These are phyloP conservation scores for Parastagonospora nodorum DNA, from an alignment of 2,329 filamentous ascomycete genomes.

Conservation along the genomic window DNA sequence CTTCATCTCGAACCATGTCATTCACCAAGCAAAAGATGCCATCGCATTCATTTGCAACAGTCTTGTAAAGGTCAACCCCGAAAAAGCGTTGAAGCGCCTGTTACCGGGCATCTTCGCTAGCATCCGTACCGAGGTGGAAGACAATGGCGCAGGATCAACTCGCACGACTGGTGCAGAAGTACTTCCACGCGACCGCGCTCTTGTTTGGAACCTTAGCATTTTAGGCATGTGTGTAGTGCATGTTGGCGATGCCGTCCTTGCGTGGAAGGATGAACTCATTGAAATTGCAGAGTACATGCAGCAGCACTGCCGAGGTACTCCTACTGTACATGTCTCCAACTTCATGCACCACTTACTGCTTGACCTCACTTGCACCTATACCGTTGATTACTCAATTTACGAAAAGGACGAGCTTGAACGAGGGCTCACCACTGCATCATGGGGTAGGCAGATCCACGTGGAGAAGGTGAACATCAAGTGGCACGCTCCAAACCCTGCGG, in stretches of 20 bases:
- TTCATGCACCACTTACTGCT: constrained; percentile 95
- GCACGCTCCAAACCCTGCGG: constrained; percentile 81
- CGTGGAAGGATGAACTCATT: constrained; percentile 86
- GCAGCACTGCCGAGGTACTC: constrained; percentile 88
- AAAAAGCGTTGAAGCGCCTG: constrained; percentile 89
- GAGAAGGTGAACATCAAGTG: constrained; percentile 82
- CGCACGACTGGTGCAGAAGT: constrained; percentile 93
- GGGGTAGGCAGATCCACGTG: constrained; percentile 79
- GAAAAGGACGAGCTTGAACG: constrained; percentile 74
- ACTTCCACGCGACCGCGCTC: constrained; percentile 83
- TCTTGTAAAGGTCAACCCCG: constrained; percentile 91
- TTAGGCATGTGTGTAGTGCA: constrained; percentile 98
- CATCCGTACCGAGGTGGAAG: constrained; percentile 95
- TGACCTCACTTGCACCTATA: constrained; percentile 93
- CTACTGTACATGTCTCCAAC: constrained; percentile 95
- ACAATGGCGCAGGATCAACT: constrained; percentile 93
- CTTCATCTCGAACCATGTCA: constrained; percentile 91
- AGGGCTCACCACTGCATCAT: constrained; percentile 78
- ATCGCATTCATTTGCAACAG: constrained; percentile 99
- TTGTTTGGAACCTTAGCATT: constrained; percentile 97
- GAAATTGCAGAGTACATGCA: constrained; percentile 97
- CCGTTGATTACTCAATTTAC: constrained; percentile 85
- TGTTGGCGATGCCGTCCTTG: constrained; percentile 85
- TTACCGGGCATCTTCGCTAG: constrained; percentile 88
- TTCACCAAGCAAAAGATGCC: constrained; percentile 93